Conservation (phyloP, 306 rosid genomes). For the Inga oerstediana region DNA sequence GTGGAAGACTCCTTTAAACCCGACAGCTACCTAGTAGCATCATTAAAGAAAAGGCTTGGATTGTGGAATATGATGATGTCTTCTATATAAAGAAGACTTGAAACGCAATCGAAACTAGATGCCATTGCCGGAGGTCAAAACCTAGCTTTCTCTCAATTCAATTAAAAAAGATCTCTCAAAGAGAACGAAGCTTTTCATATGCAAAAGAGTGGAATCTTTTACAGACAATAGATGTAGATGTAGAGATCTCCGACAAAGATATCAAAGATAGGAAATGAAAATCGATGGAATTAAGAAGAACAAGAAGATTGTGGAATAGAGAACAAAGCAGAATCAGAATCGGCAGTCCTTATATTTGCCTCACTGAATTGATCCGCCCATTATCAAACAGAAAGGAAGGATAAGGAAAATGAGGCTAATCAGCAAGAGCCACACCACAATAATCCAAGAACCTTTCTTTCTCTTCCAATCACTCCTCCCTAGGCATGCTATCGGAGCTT, state of each 20-base stretch:
- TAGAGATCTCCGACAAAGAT: constrained; percentile 14
- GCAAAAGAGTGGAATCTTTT: constrained; percentile 9
- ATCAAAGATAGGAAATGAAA: constrained; percentile 26
- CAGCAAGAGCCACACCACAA: too few relatives aligned
- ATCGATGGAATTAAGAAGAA: constrained; percentile 34
- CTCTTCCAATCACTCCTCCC: too few relatives aligned
- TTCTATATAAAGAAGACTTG: constrained; percentile 85
- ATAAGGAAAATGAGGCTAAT: too few relatives aligned
- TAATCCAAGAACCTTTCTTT: too few relatives aligned
- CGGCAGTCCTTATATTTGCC: too few relatives aligned
- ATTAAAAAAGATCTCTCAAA: background rate
- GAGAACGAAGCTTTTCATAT: constrained; percentile 31
- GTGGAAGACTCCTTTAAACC: too few relatives aligned
- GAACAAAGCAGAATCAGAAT: too few relatives aligned
- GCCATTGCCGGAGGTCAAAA: constrained; percentile 60
- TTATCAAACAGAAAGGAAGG: too few relatives aligned
- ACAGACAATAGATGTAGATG: constrained; percentile 3
- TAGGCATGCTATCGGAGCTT: too few relatives aligned
- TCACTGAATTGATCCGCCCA: too few relatives aligned
- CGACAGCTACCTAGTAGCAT: too few relatives aligned
- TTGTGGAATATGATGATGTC: constrained; percentile 64
- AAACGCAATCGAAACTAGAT: constrained; percentile 76
- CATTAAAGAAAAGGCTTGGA: too few relatives aligned
- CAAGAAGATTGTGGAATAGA: background rate
- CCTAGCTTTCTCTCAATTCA: background rate